Percentiles rank a stretch among this genome's conserved stretches.
Evolutionary conservation across 2,329 filamentous ascomycete species (phyloP).

Genomic region (Fusarium burgessii): DNA sequence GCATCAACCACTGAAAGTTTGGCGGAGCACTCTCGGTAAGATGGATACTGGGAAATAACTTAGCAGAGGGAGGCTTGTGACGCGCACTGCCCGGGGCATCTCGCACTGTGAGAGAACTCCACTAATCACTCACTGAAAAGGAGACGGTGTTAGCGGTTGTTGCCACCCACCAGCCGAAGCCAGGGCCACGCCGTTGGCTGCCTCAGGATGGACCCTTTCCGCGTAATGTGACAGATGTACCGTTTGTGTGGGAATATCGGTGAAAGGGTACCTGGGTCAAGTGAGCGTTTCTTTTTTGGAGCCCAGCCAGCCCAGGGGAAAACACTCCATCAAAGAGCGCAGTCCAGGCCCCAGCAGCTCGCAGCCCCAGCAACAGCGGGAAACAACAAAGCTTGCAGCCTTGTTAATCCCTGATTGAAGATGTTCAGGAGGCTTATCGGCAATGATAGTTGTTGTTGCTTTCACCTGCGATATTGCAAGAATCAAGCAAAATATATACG

Average conservation of each 20-base stretch:
- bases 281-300: constrained; percentile 19
- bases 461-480: neutral
- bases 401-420: constrained; percentile 13
- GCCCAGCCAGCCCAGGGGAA: constrained; percentile 26
- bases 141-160: constrained; percentile 43
- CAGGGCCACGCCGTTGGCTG: constrained; percentile 43
- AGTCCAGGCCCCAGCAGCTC: constrained; percentile 31
- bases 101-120: constrained; percentile 29
- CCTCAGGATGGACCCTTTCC: constrained; percentile 44
- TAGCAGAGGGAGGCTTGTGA: constrained; percentile 27
- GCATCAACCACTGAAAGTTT: constrained; percentile 35
- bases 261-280: constrained; percentile 37
- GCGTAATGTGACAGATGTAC: constrained; percentile 33
- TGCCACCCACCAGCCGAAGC: constrained; percentile 38
- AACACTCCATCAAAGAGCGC: constrained; percentile 16
- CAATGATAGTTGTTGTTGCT: neutral
- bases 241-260: constrained; percentile 10
- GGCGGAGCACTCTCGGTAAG: constrained; percentile 45
- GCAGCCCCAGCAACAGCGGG: constrained; percentile 40
- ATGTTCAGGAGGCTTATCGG: constrained; percentile 13
- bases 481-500: constrained; percentile 1
- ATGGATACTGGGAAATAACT: constrained; percentile 38
- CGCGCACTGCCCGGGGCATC: constrained; percentile 15
- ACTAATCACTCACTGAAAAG: constrained; percentile 44
- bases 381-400: constrained; percentile 34